phyloP scores from a whole-genome alignment of 176 grass and related monocot genomes.

The Hyparrhenia diplandra region DNA sequence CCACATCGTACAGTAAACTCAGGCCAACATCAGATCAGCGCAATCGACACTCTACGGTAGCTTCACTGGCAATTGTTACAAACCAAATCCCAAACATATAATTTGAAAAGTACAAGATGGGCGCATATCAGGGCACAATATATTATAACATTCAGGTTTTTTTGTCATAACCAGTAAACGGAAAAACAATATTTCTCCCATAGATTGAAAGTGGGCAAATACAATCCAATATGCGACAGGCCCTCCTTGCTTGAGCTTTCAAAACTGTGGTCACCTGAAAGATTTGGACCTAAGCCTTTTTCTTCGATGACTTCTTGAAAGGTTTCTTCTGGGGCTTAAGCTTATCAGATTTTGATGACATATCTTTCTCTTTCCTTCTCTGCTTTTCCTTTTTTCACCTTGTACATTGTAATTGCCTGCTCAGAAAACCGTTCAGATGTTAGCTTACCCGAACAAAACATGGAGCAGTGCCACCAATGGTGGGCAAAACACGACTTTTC shows the following conservation, averaged over 20 bases:
- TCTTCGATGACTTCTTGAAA: constrained; percentile 61
- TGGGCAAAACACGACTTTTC: background rate
- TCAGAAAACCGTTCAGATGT: constrained; percentile 6
- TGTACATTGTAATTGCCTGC: constrained; percentile 76
- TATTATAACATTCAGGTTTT: constrained; percentile 7
- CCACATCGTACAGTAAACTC: background rate
- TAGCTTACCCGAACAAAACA: background rate
- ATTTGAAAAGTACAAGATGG: background rate
- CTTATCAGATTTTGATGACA: constrained; percentile 34
- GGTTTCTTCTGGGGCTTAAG: constrained; percentile 58
- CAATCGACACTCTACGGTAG: background rate
- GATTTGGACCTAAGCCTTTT: constrained; percentile 37
- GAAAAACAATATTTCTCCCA: constrained; percentile 28
- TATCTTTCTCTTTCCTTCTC: constrained; percentile 45
- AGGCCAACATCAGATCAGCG: background rate
- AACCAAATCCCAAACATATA: background rate
- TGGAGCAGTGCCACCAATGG: background rate
- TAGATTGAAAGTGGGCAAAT: constrained; percentile 25
- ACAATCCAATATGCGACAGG: background rate
- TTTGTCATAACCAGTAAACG: constrained; percentile 16
- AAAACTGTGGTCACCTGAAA: constrained; percentile 15
- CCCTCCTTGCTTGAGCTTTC: background rate
- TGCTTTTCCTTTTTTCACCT: constrained; percentile 78
- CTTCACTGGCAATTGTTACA: background rate
- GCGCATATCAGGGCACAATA: background rate